Evolutionary conservation across 441 rosid genomes (phyloP), one percentile per base, ranked within the genome.

Genomic region (Cnidoscolus chayamansa): DNA sequence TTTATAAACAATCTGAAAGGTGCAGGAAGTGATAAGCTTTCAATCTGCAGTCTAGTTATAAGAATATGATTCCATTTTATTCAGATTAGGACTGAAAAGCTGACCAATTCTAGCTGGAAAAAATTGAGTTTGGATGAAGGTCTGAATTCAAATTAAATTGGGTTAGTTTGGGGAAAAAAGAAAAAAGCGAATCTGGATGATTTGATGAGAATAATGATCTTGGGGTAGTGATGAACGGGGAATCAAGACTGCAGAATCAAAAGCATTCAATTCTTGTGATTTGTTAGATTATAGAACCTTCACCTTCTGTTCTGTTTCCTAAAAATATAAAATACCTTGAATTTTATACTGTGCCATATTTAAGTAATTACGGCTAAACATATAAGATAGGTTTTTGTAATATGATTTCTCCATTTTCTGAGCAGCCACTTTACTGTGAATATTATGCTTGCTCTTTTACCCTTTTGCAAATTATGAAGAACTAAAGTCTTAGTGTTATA

Each of bases 231-330:
- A 73, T 70, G 86, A 65, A 49, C 79, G 85, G 80, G 89, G 85
- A 56, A 89, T 88, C 78, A 84, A 78, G 73, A 80, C 76, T 10
- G 87, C 89, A 8, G 87, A 78, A 72, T 63, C 83, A 60, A 81
- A 74, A 66, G 48, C 60, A 51, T 3, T 6, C 20, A 59, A 0
- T 17, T 17, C 8, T 35, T n/a, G 32, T 59, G 30, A 32, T 50
- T 20, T 71, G 37, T 37, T 71, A 3, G 15, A 10, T 67, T 60
- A 68, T 55, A 6, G 35, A 16, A 8, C 6, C 49, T 7, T 70
- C 11, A 1, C 1, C 13, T 30, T 20, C 15, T 16, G 4, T 49
- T 62, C 1, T 11, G 66, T 40, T 16, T n/a, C 32, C 57, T 49
- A 17, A 11, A 32, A 25, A 54, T 3, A 0, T 17, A 40, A 13